These are phyloP conservation scores for Talaromyces sp. DNA, from an alignment of 2,329 filamentous ascomycete genomes.

Conservation along the genomic window DNA sequence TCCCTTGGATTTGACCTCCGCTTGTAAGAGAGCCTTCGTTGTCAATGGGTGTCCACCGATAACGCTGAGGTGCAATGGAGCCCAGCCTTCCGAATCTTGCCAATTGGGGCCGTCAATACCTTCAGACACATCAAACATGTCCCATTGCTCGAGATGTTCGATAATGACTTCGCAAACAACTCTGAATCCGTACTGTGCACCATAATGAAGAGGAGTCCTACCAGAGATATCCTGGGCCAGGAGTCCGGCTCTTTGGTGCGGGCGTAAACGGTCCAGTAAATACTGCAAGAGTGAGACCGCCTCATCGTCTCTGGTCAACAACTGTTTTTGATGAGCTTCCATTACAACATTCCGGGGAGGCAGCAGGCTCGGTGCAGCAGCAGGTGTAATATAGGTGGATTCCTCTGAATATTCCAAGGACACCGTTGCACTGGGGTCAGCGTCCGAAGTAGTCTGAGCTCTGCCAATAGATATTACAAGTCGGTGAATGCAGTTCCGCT, in stretches of 20 bases:
- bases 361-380: conserved; percentile 62
- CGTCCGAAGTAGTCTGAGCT: conserved; percentile 56
- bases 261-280: conserved; percentile 64
- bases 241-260: conserved; percentile 65
- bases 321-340: conserved; percentile 58
- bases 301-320: conserved; percentile 67
- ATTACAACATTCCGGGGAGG: conserved; percentile 61
- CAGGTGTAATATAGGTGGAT: conserved; percentile 74
- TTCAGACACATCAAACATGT: conserved; percentile 74
- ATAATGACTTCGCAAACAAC: conserved; percentile 86
- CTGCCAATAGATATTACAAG: conserved; percentile 89
- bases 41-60: conserved; percentile 86
- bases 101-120: conserved; percentile 84
- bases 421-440: conserved; percentile 52
- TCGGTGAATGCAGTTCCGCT: conserved; percentile 87
- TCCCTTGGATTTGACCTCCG: conserved; percentile 67
- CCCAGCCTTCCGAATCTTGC: conserved; percentile 90
- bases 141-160: conserved; percentile 83
- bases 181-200: conserved; percentile 89
- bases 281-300: conserved; percentile 64
- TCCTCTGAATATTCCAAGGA: conserved; percentile 51
- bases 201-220: conserved; percentile 84
- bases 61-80: conserved; percentile 86
- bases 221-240: conserved; percentile 71
- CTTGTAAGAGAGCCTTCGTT: conserved; percentile 73